phyloP scores from a whole-genome alignment of 352 stramenopile genomes.

The Phytopythium mirpurense region DNA sequence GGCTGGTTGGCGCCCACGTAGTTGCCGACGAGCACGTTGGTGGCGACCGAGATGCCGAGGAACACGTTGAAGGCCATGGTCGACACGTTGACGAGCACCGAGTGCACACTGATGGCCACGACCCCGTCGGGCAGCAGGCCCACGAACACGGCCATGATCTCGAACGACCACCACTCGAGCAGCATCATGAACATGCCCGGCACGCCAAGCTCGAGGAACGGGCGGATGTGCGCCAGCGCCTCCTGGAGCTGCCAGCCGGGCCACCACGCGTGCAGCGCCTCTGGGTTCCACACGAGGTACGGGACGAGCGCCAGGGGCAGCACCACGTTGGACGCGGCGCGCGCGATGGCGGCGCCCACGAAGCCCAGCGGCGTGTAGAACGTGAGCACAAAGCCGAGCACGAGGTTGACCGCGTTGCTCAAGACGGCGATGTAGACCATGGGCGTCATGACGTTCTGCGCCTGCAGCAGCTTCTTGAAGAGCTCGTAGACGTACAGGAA shows the following conservation, averaged over 20 bases:
- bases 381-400: slow-evolving; percentile 68
- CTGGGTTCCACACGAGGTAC: slow-evolving; percentile 55
- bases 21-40: slow-evolving; percentile 78
- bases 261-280: slow-evolving; percentile 46
- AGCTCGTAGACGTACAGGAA: slow-evolving; percentile 85
- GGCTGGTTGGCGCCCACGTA: slow-evolving; percentile 77
- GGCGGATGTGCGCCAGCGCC: slow-evolving; percentile 39
- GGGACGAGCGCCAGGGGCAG: slow-evolving; percentile 53
- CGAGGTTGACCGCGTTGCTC: slow-evolving; percentile 75
- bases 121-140: slow-evolving; percentile 59
- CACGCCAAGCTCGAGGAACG: slow-evolving; percentile 66
- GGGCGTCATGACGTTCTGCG: slow-evolving; percentile 80
- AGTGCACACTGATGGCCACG: slow-evolving; percentile 68
- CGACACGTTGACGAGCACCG: slow-evolving; percentile 56
- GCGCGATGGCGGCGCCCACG: slow-evolving; percentile 73
- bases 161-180: slow-evolving; percentile 75
- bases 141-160: slow-evolving; percentile 70
- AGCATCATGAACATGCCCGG: slow-evolving; percentile 75
- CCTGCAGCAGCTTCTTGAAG: slow-evolving; percentile 80
- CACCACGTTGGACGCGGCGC: slow-evolving; percentile 47
- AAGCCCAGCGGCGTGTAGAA: slow-evolving; percentile 78
- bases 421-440: slow-evolving; percentile 79
- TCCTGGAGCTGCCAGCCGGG: slow-evolving; percentile 54
- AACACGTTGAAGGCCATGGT: slow-evolving; percentile 77
- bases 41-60: slow-evolving; percentile 69